phyloP scores from a whole-genome alignment of 2,329 filamentous ascomycete species.

The Fusarium nurragi region DNA sequence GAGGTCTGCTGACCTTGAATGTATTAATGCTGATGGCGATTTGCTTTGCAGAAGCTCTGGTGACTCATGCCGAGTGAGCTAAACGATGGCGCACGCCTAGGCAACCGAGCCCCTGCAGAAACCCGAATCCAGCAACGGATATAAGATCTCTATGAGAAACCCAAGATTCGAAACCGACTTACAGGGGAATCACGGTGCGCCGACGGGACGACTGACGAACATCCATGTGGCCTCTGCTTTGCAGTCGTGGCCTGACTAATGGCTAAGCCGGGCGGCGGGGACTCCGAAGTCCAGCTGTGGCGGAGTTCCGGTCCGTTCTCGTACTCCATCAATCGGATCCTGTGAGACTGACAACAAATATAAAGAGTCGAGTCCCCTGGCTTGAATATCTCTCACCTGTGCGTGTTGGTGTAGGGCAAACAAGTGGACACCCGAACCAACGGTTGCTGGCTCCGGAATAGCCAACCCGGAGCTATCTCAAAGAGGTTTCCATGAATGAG shows the following conservation, averaged over 20 bases:
- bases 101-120: neutral
- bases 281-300: neutral
- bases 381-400: neutral
- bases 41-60: neutral
- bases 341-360: neutral
- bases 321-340: neutral
- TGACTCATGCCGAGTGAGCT: constrained; percentile 28
- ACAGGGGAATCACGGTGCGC: neutral
- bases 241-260: neutral
- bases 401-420: neutral
- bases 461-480: neutral
- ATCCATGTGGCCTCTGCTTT: neutral
- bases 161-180: neutral
- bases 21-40: constrained; percentile 2
- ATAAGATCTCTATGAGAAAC: neutral
- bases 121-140: neutral
- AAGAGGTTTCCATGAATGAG: constrained; percentile 5
- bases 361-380: neutral
- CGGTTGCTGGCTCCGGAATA: neutral
- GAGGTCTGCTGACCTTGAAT: neutral
- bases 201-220: neutral
- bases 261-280: constrained; percentile 15
- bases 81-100: neutral
- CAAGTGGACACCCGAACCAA: neutral
- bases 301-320: neutral